Percentiles rank a stretch among this genome's conserved stretches.
Evolutionary conservation across 2,329 filamentous ascomycete species (phyloP).

Genomic region (Phialocephala subalpina): DNA sequence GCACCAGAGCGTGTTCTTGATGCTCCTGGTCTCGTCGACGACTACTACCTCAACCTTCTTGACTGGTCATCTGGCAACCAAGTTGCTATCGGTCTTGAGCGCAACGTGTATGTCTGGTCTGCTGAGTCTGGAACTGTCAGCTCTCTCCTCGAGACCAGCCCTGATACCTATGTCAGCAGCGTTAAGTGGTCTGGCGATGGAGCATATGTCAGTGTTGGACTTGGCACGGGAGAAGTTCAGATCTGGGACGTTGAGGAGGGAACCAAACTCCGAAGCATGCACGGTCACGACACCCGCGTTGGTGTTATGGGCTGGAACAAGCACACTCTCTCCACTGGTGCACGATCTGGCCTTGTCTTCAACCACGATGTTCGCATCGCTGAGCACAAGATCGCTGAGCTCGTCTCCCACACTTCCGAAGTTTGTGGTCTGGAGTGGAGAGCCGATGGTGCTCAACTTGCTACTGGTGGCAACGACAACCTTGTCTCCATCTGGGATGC

Average conservation of each 20-base stretch:
- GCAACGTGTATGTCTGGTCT: slow-evolving; percentile 98
- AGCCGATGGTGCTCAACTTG: slow-evolving; percentile 93
- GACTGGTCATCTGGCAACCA: slow-evolving; percentile 99
- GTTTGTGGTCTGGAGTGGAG: slow-evolving; percentile 99
- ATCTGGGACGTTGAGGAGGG: slow-evolving; percentile 99
- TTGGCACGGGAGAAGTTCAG: slow-evolving; percentile 95
- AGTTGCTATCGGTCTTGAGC: slow-evolving; percentile 96
- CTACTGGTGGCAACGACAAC: slow-evolving; percentile 98
- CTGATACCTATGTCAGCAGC: slow-evolving; percentile 96
- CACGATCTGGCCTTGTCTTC: slow-evolving; percentile 92
- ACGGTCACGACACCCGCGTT: slow-evolving; percentile 94
- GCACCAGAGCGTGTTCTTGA: slow-evolving; percentile 96
- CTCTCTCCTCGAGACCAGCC: slow-evolving; percentile 84
- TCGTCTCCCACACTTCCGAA: slow-evolving; percentile 96
- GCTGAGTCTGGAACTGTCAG: slow-evolving; percentile 90
- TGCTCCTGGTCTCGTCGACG: slow-evolving; percentile 93
- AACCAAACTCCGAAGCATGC: slow-evolving; percentile 97
- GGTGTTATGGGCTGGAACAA: slow-evolving; percentile 99
- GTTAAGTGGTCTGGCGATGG: slow-evolving; percentile 99
- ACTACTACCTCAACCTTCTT: slow-evolving; percentile 98
- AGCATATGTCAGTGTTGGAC: slow-evolving; percentile 93
- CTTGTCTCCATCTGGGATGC: slow-evolving; percentile 99
- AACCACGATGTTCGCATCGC: slow-evolving; percentile 99
- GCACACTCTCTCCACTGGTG: slow-evolving; percentile 93
- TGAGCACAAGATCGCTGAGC: slow-evolving; percentile 97